Evolutionary conservation across 495 filamentous ascomycete species (phyloP).

Genomic region (Platismatia glauca): DNA sequence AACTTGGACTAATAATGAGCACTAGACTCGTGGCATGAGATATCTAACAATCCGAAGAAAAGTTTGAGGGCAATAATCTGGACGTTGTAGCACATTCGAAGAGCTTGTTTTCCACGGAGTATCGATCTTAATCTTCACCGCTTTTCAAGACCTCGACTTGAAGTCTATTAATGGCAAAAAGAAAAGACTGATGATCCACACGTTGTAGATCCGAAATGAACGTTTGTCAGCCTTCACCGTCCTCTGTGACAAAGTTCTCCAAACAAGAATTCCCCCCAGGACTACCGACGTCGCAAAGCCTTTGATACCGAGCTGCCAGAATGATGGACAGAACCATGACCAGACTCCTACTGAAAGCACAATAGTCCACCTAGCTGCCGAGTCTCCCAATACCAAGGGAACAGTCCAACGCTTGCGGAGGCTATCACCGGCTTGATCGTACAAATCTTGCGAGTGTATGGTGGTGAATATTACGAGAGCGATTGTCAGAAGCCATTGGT

Average conservation of each 20-base stretch:
- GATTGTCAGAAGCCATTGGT: constrained; percentile 38
- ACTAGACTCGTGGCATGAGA: no score
- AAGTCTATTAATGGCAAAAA: background rate
- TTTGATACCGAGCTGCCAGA: background rate
- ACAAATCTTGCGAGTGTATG: constrained; percentile 42
- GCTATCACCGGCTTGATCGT: constrained; percentile 27
- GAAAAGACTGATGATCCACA: background rate
- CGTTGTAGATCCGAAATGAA: background rate
- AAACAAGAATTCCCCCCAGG: background rate
- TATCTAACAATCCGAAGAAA: no score
- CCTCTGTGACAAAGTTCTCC: background rate
- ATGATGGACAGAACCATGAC: background rate
- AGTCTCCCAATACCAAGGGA: background rate
- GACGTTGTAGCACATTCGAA: no score
- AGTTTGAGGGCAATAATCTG: no score
- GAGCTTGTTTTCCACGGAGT: no score
- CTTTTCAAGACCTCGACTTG: no score
- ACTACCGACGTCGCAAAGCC: background rate
- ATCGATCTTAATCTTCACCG: no score
- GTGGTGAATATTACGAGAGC: constrained; percentile 37
- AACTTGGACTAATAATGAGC: no score
- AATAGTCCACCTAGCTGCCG: background rate
- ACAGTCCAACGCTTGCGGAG: background rate
- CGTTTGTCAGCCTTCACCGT: background rate
- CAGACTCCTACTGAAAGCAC: background rate